A percentile compares a stretch with the other conserved stretches of the same genome.
Conservation (phyloP, 1,284 basidiomycete species). For the Sporisorium iseilematis-ciliati region DNA sequence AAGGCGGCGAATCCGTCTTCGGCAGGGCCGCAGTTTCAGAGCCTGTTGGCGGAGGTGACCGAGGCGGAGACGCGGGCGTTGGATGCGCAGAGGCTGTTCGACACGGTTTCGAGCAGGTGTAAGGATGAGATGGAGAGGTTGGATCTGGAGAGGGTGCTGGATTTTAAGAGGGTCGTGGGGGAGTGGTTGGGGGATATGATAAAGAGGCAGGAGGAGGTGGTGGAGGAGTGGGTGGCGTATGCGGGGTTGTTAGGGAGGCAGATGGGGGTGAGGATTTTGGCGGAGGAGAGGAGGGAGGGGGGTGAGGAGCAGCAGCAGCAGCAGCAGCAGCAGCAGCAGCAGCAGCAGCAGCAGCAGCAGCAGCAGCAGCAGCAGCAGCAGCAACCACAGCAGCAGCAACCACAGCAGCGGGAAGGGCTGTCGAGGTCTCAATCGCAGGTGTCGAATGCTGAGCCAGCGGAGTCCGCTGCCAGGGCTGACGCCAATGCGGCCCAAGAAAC, state of each 20-base stretch:
- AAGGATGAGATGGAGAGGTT: conserved; percentile 93
- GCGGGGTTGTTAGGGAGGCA: conserved; percentile 56
- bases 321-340: conserved; percentile 8
- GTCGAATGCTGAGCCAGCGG: not conserved
- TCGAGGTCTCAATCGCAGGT: conserved; percentile 9
- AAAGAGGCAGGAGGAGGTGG: conserved; percentile 81
- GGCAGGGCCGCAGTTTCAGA: conserved; percentile 47
- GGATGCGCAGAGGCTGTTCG: conserved; percentile 80
- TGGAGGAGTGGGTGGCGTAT: conserved; percentile 61
- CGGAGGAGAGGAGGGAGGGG: conserved; percentile 2
- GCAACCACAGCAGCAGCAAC: conserved; percentile 3
- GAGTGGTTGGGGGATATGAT: conserved; percentile 86
- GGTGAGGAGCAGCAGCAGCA: not conserved
- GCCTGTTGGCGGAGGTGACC: conserved; percentile 41
- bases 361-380: conserved; percentile 8
- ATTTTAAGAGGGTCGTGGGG: conserved; percentile 83
- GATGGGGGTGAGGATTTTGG: conserved; percentile 42
- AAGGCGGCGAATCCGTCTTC: conserved; percentile 74
- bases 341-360: not conserved
- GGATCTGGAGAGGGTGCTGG: conserved; percentile 89
- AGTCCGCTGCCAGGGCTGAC: not conserved
- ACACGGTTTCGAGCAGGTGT: conserved; percentile 84
- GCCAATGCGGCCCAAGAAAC: not conserved
- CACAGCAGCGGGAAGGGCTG: not conserved
- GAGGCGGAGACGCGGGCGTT: conserved; percentile 52